Percentiles rank a stretch among this genome's conserved stretches.
phyloP scores from a whole-genome alignment of 1,139 yeast genomes.

The Groenewaldozyma sp. region DNA sequence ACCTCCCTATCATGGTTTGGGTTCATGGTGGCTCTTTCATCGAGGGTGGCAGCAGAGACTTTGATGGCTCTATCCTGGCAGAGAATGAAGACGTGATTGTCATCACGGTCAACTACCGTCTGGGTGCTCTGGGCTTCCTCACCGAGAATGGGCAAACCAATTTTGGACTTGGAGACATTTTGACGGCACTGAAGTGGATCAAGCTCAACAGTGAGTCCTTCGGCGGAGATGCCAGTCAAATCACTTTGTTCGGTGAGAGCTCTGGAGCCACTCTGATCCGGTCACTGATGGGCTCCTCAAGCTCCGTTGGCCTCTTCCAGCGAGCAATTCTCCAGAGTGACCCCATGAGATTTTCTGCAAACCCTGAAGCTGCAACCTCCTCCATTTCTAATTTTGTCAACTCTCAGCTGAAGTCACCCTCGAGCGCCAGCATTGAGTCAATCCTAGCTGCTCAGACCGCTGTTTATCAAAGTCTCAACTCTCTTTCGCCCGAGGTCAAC shows the following conservation, averaged over 20 bases:
- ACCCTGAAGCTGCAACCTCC: slow-evolving; percentile 15
- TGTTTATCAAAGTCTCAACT: slow-evolving; percentile 6
- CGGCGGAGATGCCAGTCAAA: slow-evolving; percentile 30
- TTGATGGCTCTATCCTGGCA: slow-evolving; percentile 28
- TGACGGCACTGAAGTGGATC: slow-evolving; percentile 32
- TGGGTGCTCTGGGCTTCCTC: slow-evolving; percentile 30
- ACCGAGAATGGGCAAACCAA: slow-evolving; percentile 23
- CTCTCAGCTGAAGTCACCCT: slow-evolving; percentile 7
- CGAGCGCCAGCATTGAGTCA: slow-evolving; percentile 11
- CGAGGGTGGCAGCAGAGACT: slow-evolving; percentile 26
- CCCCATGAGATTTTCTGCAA: slow-evolving; percentile 23
- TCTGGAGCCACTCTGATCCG: slow-evolving; percentile 31
- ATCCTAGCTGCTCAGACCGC: slow-evolving; percentile 17
- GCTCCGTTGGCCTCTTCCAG: slow-evolving; percentile 19
- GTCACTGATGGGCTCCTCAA: slow-evolving; percentile 19
- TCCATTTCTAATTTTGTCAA: slow-evolving; percentile 11
- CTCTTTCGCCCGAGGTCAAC: slow-evolving; percentile 14
- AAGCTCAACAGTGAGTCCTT: slow-evolving; percentile 26
- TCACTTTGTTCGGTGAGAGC: slow-evolving; percentile 32
- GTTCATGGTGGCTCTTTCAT: slow-evolving; percentile 34
- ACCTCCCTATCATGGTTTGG: slow-evolving; percentile 30
- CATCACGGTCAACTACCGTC: slow-evolving; percentile 32
- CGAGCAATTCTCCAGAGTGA: slow-evolving; percentile 28
- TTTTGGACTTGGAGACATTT: slow-evolving; percentile 29
- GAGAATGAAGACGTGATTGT: slow-evolving; percentile 26